Percentiles rank a stretch among this genome's conserved stretches.
These are phyloP conservation scores for Annulohypoxylon bovei DNA, from an alignment of 495 filamentous ascomycete species.

Conservation along the genomic window DNA sequence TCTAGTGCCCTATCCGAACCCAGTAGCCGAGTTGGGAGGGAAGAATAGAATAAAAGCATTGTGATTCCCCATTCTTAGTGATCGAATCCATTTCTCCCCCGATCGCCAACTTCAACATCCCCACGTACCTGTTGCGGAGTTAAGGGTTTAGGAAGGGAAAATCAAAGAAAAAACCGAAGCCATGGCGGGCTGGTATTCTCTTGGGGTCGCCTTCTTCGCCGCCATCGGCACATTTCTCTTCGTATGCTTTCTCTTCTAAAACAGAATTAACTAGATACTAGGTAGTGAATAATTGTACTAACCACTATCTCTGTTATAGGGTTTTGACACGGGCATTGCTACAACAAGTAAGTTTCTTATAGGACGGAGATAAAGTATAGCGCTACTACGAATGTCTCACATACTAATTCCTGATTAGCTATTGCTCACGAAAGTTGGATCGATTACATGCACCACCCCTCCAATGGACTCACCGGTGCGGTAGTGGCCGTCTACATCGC, in stretches of 20 bases:
- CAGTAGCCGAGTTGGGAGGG: slow-evolving; percentile 19
- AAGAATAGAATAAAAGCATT: slow-evolving; percentile 18
- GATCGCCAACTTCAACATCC: background rate
- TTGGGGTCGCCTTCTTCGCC: slow-evolving; percentile 64
- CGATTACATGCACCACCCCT: slow-evolving; percentile 66
- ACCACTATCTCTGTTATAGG: slow-evolving; percentile 47
- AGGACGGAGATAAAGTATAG: background rate
- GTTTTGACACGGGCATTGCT: slow-evolving; percentile 68
- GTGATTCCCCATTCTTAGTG: background rate
- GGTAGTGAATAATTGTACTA: background rate
- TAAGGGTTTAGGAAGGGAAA: background rate
- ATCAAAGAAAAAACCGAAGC: background rate
- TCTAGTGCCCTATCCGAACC: background rate
- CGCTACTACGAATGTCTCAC: background rate
- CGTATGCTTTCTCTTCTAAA: slow-evolving; percentile 47
- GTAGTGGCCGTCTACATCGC: slow-evolving; percentile 70
- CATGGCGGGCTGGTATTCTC: slow-evolving; percentile 46
- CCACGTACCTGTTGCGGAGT: background rate
- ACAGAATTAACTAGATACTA: background rate
- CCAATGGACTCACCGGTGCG: slow-evolving; percentile 65
- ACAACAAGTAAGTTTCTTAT: slow-evolving; percentile 61
- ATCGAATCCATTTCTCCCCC: slow-evolving; percentile 3
- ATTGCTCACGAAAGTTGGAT: slow-evolving; percentile 70
- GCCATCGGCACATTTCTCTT: slow-evolving; percentile 68
- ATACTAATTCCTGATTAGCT: slow-evolving; percentile 48